Base-by-base conservation (phyloP, 371 early-diverging fungal species). In the Zychaea mexicana region DNA sequence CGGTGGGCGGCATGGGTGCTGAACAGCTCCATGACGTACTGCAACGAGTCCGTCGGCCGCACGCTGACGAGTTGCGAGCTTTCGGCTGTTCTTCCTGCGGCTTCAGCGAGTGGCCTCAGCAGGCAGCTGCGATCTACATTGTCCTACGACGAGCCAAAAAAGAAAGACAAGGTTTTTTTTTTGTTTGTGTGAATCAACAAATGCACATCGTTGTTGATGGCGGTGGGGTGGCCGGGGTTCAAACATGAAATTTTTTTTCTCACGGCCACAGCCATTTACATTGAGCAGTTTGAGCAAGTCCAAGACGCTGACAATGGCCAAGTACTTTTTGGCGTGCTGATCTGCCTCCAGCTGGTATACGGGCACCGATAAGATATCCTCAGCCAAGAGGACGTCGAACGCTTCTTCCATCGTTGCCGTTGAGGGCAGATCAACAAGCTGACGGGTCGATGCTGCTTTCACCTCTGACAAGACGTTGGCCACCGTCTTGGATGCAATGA, bases 341-440 rank as follows among this genome's bases (percentile, higher is more conserved):
- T 72, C 67, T 52, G 72, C 70, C 17, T 74, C 68, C 10, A 63
- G 36, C 19, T 74, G 66, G 66, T 87, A 87, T 19, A 87, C 85
- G 3, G 87, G 87, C 7, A 84, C 79, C n/a, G 87, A 84, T 1
- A 82, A 69, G 15, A 87, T 84, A 60, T 87, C 84, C 49, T 84
- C 67, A 12, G 77, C 73, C 17, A 82, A 67, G 9, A 87, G 70
- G 17, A 85, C 65, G 62, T 85, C 81, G 66, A 87, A 79, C n/a
- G 85, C 85, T 49, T 83, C 72, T 67, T 87, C 87, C 54, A 87
- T 74, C 2, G 85, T 85, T 6, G 82, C 76, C 21, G 72, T 79
- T 49, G 73, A 67, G 49, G 82, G 83, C 58, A 87, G 71, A 64
- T 87, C 87, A 15, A 84, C 69, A 33, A 87, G 65, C n/a, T 71